These are phyloP conservation scores for Heracleum sosnowskyi DNA, from an alignment of 129 eudicot species.

Conservation along the genomic window DNA sequence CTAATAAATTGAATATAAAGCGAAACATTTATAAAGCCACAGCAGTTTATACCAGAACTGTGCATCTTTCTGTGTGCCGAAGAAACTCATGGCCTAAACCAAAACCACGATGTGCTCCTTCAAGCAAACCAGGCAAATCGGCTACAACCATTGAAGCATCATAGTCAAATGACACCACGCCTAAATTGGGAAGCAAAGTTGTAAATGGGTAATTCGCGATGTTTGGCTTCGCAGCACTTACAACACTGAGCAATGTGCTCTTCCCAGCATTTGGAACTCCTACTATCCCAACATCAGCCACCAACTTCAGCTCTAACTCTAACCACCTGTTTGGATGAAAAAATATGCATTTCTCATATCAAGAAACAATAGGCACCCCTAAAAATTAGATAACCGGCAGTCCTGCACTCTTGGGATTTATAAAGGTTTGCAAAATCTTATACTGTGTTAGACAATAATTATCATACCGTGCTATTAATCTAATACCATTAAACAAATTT, in stretches of 20 bases:
- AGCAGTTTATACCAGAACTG: constrained; percentile 67
- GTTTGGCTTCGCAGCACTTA: constrained; percentile 86
- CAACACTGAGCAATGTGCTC: constrained; percentile 78
- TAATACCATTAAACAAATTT: neutral
- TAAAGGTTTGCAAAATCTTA: neutral
- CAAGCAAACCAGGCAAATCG: constrained; percentile 91
- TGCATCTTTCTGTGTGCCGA: constrained; percentile 93
- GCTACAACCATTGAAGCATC: constrained; percentile 90
- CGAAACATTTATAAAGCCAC: neutral
- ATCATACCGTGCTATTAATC: neutral
- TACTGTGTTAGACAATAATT: neutral
- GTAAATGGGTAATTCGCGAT: constrained; percentile 96
- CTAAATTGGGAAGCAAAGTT: constrained; percentile 84
- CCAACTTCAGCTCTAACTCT: constrained; percentile 94
- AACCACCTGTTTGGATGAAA: constrained; percentile 66
- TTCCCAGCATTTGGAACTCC: constrained; percentile 98
- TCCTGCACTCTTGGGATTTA: neutral
- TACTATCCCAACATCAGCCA: constrained; percentile 95
- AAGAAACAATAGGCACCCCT: neutral
- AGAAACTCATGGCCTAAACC: constrained; percentile 97
- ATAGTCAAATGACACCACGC: constrained; percentile 79
- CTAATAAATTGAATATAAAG: neutral
- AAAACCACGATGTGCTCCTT: constrained; percentile 96
- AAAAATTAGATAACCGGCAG: neutral
- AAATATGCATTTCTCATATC: neutral